Evolutionary conservation across 371 early-diverging fungal species (phyloP).

Genomic region (Dentiscutata heterogama): DNA sequence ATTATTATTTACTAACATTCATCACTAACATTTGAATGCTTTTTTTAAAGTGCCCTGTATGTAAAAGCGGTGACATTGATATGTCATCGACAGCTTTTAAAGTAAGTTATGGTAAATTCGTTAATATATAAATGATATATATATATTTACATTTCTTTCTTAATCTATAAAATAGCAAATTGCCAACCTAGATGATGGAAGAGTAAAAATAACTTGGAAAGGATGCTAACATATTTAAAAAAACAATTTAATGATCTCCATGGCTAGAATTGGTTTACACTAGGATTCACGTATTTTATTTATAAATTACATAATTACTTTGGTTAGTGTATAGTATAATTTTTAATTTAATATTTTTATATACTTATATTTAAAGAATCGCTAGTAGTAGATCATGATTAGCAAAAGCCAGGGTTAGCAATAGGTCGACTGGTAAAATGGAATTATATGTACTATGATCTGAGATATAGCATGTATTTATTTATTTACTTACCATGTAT

Average conservation of each 20-base stretch:
- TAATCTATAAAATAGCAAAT: slow-evolving; percentile 30
- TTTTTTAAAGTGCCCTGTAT: slow-evolving; percentile 27
- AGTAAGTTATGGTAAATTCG: slow-evolving; percentile 3
- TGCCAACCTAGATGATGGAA: slow-evolving; percentile 34
- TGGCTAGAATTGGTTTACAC: no score
- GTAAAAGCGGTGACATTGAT: slow-evolving; percentile 45
- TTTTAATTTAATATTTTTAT: no score
- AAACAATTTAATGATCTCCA: no score
- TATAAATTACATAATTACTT: no score
- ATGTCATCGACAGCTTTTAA: slow-evolving; percentile 52
- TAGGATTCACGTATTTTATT: no score
- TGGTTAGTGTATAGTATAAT: no score
- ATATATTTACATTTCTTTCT: neutral
- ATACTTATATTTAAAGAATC: no score
- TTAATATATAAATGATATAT: neutral
- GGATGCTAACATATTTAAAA: neutral
- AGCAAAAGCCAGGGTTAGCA: no score
- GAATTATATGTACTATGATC: no score
- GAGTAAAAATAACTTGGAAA: slow-evolving; percentile 36
- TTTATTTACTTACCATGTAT: neutral
- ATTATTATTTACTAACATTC: neutral
- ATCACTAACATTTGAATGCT: neutral
- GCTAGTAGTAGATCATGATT: no score
- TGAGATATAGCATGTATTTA: no score
- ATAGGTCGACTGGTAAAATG: no score